Conservation (phyloP, 139 green algal genomes). For the Gonium pectorale region DNA sequence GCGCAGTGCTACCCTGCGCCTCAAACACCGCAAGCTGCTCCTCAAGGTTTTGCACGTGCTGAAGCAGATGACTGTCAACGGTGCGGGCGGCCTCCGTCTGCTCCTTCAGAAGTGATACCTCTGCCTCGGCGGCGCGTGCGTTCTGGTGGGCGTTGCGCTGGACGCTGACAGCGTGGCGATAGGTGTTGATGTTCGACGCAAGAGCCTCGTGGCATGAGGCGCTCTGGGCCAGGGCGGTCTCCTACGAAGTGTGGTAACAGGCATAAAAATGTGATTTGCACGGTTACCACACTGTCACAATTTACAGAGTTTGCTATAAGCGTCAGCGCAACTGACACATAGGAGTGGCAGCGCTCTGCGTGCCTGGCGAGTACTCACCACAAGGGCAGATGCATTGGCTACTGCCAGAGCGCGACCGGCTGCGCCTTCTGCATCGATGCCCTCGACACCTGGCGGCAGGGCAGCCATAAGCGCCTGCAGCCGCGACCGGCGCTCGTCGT, state of each 20-base stretch:
- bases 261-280: no score
- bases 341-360: background rate
- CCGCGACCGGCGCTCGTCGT: background rate
- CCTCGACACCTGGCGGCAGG: background rate
- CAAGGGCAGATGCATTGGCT: no score
- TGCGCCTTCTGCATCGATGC: no score
- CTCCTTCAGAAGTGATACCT: background rate
- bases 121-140: background rate
- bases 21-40: background rate
- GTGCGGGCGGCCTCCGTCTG: background rate
- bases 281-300: no score
- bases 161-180: background rate
- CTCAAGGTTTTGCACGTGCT: background rate
- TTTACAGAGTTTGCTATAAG: no score
- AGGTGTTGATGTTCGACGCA: background rate
- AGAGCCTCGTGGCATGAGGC: slow-evolving; percentile 4
- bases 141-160: background rate
- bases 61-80: background rate
- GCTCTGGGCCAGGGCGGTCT: background rate
- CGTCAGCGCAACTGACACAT: background rate
- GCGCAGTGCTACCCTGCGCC: background rate
- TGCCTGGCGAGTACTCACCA: background rate
- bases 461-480: background rate
- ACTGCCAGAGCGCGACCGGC: no score
- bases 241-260: background rate